Base-by-base conservation (phyloP, 2,329 filamentous ascomycete species). In the Samsoniella hepiali region DNA sequence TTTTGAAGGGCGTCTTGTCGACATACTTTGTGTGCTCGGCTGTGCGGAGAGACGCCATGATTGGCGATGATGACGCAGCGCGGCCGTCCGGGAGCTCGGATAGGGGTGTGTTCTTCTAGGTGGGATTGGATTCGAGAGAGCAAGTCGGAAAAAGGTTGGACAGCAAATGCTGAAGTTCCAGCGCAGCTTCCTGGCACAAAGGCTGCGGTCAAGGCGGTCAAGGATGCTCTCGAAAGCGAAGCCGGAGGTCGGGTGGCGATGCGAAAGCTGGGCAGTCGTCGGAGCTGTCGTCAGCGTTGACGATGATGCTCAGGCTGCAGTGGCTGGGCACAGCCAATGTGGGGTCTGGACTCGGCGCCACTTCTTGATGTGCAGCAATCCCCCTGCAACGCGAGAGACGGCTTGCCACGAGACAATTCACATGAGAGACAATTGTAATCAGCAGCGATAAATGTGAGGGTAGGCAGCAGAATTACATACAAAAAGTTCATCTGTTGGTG, bases 231-330 rank as follows among this genome's bases (percentile, higher is more conserved):
- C 9, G n/a, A 49, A 34, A 47, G 40, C 27, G 10, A 44, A 45
- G 38, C 17, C 36, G 47, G 38, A 31, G 29, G 29, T 53, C 22
- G 22, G 29, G 62, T 58, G 62, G 62, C 54, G 49, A 45, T 53
- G 53, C 22, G 10, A n/a, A 40, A 58, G 62, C 54, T 45, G 50
- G 38, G 45, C 34, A 44, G 57, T 63, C 63, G 59, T 61, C 11
- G 51, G 34, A 65, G 65, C 65, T 63, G 63, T 66, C 65, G 65
- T 66, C 65, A 66, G 65, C 65, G 42, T 55, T 45, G 45, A 50
- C n/a, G 57, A 55, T 56, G 53, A 54, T 38, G 54, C 50, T 38
- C 50, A 54, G 54, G 63, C 54, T 38, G 29, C 61, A 58, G 63
- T 66, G 65, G 63, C 65, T 65, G 57, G 61, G 62, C 55, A 47